Evolutionary conservation across 441 rosid genomes (phyloP), one percentile per base, ranked within the genome.

Genomic region (Mallotus repandus): DNA sequence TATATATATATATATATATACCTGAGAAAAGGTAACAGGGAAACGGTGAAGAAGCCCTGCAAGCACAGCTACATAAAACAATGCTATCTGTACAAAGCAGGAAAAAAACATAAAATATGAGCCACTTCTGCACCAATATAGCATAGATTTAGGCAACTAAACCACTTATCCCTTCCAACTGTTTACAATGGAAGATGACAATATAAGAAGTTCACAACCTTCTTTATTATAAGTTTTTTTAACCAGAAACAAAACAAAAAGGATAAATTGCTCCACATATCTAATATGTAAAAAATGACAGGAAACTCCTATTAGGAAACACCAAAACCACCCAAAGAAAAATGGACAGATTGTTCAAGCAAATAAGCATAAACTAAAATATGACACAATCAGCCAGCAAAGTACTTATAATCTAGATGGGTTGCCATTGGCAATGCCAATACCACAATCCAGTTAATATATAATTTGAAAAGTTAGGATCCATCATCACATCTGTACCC

Each of bases 11-110:
- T 29, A 29, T 29, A 29, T 29, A 29, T 29, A 29, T 29, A 96
- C 99, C 98, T 85, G 89, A 73, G 98, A 87, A 84, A 96, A 86
- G 83, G 85, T 90, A 54, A 87, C 76, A 75, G 98, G 95, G 77
- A 91, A 89, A 16, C 91, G 87, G 61, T 90, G 89, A 68, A 96
- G 86, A 81, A 93, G 93, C 78, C 92, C 93, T 7, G 89, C 96
- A 81, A 95, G 92, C 72, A 89, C 90, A 43, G 93, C 96, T 56
- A 87, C 86, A 63, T 90, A 91, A 81, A 96, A 93, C 76, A 93
- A 67, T 78, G 90, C 91, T 75, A 96, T 85, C 99, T 93, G 91
- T 87, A 80, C 74, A 74, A 38, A 67, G 66, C 50, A 29, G 21
- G 69, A 29, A 73, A 83, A 61, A 29, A 52, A 63, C 41, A 48